Evolutionary conservation across 257 asterid genomes (phyloP).

Genomic region (Ilex asprella): DNA sequence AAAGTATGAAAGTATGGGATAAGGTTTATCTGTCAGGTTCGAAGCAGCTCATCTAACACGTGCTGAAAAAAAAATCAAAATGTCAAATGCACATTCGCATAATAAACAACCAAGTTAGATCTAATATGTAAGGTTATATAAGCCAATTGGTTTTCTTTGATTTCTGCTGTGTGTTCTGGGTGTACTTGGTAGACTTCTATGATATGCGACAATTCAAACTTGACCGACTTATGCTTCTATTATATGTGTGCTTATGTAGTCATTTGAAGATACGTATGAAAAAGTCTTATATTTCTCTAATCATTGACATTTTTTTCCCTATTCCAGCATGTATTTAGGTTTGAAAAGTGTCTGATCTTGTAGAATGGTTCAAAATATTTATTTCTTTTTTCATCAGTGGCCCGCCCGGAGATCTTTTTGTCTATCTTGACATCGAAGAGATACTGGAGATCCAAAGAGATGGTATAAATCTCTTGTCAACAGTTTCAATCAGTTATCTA

Average conservation of each 20-base stretch:
- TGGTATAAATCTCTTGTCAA: conserved; percentile 83
- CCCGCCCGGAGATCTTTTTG: conserved; percentile 91
- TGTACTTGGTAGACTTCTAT: too few species aligned
- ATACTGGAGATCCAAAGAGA: conserved; percentile 95
- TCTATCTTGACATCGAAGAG: conserved; percentile 87
- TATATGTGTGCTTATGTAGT: too few species aligned
- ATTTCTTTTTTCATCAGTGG: conserved; percentile 42
- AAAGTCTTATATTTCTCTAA: not conserved
- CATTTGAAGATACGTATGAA: too few species aligned
- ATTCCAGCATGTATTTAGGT: too few species aligned
- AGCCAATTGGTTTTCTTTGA: too few species aligned
- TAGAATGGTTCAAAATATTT: not conserved
- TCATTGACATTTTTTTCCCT: not conserved
- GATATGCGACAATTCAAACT: too few species aligned
- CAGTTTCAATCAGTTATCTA: conserved; percentile 69
- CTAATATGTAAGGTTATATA: too few species aligned
- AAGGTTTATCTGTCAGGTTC: not conserved
- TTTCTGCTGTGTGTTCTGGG: too few species aligned
- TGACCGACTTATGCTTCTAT: too few species aligned
- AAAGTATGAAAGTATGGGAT: too few species aligned
- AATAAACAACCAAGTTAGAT: too few species aligned
- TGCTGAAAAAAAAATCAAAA: not conserved
- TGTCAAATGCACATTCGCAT: too few species aligned
- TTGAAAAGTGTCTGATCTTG: not conserved
- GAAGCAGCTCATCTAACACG: not conserved